These are phyloP conservation scores for Diospyros lotus DNA, from an alignment of 148 eudicot genomes.

Conservation along the genomic window DNA sequence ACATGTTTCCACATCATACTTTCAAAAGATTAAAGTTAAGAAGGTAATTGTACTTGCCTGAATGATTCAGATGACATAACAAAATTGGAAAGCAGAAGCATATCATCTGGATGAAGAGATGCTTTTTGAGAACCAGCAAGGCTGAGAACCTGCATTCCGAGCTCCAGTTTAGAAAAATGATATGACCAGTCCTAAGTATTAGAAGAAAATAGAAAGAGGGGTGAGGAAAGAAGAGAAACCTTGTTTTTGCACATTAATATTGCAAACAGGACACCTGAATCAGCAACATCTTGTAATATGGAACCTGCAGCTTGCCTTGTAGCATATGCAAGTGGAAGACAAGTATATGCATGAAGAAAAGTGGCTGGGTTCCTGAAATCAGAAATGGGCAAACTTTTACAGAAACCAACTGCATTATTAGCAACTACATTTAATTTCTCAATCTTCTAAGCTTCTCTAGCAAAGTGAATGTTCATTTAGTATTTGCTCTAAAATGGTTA, in stretches of 20 bases:
- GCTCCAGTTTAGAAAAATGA: conserved; percentile 19
- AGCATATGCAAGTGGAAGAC: conserved; percentile 92
- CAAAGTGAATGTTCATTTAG: too few species aligned
- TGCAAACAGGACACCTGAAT: conserved; percentile 94
- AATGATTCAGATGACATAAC: conserved; percentile 94
- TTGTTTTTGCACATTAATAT: conserved; percentile 91
- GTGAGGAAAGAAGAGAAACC: conserved; percentile 31
- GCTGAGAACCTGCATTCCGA: conserved; percentile 75
- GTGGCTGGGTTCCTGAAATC: conserved; percentile 86
- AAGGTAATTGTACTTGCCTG: conserved; percentile 45
- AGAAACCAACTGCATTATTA: too few species aligned
- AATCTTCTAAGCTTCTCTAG: too few species aligned
- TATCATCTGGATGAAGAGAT: conserved; percentile 96
- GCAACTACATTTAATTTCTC: too few species aligned
- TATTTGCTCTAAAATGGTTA: too few species aligned
- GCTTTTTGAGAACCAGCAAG: conserved; percentile 94
- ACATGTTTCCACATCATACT: background rate
- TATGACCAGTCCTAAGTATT: background rate
- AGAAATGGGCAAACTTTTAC: conserved; percentile 2
- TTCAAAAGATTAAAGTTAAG: background rate
- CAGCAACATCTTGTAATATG: conserved; percentile 91
- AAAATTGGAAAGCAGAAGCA: conserved; percentile 87
- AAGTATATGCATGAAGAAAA: conserved; percentile 97
- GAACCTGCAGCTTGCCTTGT: conserved; percentile 94
- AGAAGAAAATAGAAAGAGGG: background rate